Base-by-base conservation (phyloP, 768 basidiomycete genomes). In the Rhodotorula taiwanensis region DNA sequence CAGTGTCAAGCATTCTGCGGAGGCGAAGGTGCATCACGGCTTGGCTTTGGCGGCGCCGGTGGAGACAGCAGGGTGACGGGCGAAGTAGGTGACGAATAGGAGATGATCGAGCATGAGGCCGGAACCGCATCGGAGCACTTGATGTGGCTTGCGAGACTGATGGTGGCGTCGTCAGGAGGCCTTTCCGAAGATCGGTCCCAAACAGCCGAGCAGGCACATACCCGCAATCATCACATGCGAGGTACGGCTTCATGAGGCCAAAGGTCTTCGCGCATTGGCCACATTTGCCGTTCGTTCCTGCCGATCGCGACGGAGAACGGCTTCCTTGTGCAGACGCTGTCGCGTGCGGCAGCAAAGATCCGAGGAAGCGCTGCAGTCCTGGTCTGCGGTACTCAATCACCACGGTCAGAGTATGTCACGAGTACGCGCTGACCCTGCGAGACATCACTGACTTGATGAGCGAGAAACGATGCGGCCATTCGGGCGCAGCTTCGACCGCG, bases 171-270 rank as follows among this genome's bases (percentile, higher is more conserved):
- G 8, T 30, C 6, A 33, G 5, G 27, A n/a, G n/a, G n/a, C n/a
- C n/a, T n/a, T n/a, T n/a, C n/a, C n/a, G n/a, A n/a, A n/a, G n/a
- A n/a, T n/a, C n/a, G n/a, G n/a, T n/a, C n/a, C n/a, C n/a, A n/a
- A 9, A 5, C 1, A 33, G 23, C 7, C 0, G 31, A 74, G 81
- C 58, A 60, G 86, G 83, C 84, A 45, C 81, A 71, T 88, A 76
- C 31, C 86, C 85, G 76, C 91, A 93, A 76, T 93, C 90, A 75
- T 93, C 90, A 73, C 90, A 94, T 71, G 87, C 84, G 25, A 93
- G 77, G 36, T 86, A 81, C 27, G 89, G 84, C 74, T 89, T 92
- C 85, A 87, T 62, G 15, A 70, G 86, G 18, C 89, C 89, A 43
- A 94, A 78, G 51, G 88, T 78, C 79, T 91, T 92, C 47, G 74